Percentiles rank a stretch among this genome's conserved stretches.
These are phyloP conservation scores for Aspergillus novoparasiticus DNA, from an alignment of 2,329 filamentous ascomycete genomes.

Conservation along the genomic window DNA sequence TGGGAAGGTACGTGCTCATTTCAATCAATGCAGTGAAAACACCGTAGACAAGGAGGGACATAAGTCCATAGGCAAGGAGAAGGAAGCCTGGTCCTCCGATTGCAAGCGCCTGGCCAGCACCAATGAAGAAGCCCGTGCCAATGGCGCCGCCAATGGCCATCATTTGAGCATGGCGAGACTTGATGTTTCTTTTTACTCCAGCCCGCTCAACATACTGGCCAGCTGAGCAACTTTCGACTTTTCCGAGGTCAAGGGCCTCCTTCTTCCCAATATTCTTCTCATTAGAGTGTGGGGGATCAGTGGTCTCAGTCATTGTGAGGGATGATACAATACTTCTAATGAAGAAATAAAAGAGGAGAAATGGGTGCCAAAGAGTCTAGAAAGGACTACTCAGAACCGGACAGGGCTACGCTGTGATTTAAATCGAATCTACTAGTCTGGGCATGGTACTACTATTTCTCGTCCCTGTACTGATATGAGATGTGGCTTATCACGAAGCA, in stretches of 20 bases:
- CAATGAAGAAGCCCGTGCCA: constrained; percentile 22
- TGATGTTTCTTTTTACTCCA: constrained; percentile 16
- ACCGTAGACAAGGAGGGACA: constrained; percentile 64
- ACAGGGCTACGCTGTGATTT: not conserved
- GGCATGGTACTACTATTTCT: not conserved
- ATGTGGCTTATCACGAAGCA: not conserved
- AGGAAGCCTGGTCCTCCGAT: constrained; percentile 15
- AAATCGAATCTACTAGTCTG: not conserved
- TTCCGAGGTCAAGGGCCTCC: not conserved
- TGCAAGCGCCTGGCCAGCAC: constrained; percentile 20
- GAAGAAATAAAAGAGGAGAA: not conserved
- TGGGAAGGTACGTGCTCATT: constrained; percentile 9
- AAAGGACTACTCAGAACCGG: no score
- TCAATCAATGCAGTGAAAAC: constrained; percentile 55
- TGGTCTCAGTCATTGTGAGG: not conserved
- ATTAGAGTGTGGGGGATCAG: not conserved
- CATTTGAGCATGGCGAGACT: constrained; percentile 41
- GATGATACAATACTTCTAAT: not conserved
- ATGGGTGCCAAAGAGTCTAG: not conserved
- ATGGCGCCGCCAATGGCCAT: constrained; percentile 36
- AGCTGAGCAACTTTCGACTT: not conserved
- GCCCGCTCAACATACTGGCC: constrained; percentile 3
- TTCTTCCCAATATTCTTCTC: not conserved
- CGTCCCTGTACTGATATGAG: not conserved
- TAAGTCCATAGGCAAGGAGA: constrained; percentile 60